Evolutionary conservation across 2,329 filamentous ascomycete species (phyloP).

Genomic region (Aurifilum marmelostoma): DNA sequence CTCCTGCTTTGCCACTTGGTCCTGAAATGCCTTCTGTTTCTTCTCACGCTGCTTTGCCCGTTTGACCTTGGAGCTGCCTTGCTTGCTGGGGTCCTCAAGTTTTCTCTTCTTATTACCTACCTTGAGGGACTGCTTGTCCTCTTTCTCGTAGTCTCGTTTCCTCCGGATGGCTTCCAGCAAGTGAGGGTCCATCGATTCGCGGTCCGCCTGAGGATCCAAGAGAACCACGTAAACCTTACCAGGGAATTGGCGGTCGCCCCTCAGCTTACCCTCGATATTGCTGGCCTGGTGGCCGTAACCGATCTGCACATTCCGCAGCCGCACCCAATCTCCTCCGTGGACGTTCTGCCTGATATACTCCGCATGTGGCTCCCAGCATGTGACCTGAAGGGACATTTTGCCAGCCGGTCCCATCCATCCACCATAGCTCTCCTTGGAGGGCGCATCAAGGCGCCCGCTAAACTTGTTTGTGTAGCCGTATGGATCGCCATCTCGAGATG

Average conservation of each 20-base stretch:
- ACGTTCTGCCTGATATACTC: constrained; percentile 59
- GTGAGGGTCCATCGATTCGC: constrained; percentile 49
- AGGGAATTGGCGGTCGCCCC: constrained; percentile 57
- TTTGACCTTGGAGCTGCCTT: constrained; percentile 35
- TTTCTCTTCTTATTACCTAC: constrained; percentile 45
- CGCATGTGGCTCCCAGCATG: constrained; percentile 71
- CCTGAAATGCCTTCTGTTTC: constrained; percentile 33
- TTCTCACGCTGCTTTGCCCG: constrained; percentile 31
- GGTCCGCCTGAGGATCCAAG: constrained; percentile 46
- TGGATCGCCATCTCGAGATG: constrained; percentile 53
- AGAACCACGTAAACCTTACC: constrained; percentile 62
- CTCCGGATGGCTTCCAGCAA: constrained; percentile 64
- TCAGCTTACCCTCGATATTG: constrained; percentile 73
- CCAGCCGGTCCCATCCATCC: constrained; percentile 76
- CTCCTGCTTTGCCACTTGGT: constrained; percentile 37
- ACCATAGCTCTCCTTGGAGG: constrained; percentile 28
- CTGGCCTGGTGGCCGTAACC: constrained; percentile 56
- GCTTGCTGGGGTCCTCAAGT: constrained; percentile 31
- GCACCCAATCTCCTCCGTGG: constrained; percentile 62
- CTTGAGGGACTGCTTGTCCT: constrained; percentile 46
- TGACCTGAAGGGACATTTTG: constrained; percentile 70
- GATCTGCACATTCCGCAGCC: constrained; percentile 73
- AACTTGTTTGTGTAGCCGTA: constrained; percentile 54
- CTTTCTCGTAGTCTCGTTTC: constrained; percentile 65
- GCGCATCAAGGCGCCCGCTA: constrained; percentile 32